These are phyloP conservation scores for Gloeophyllum trabeum DNA, from an alignment of 768 basidiomycete species.

Conservation along the genomic window DNA sequence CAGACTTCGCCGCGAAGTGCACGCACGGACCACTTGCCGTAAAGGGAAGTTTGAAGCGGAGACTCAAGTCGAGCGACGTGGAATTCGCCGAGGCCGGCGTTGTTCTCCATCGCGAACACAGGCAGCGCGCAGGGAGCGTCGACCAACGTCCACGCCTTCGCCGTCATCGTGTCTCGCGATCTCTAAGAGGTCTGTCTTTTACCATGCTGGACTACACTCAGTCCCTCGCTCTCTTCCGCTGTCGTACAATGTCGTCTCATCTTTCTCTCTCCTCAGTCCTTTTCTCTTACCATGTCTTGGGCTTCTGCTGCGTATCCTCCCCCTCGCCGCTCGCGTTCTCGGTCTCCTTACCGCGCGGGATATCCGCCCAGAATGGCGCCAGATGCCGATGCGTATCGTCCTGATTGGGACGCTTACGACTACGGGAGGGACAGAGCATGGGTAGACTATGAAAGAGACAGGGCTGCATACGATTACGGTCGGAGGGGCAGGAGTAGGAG, in stretches of 20 bases:
- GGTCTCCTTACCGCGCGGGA: constrained; percentile 49
- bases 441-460: constrained; percentile 58
- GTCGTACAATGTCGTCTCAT: constrained; percentile 2
- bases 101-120: constrained; percentile 55
- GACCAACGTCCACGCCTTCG: constrained; percentile 14
- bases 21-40: constrained; percentile 5
- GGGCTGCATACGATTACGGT: constrained; percentile 53
- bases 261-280: constrained; percentile 1
- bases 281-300: constrained; percentile 71
- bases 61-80: constrained; percentile 22
- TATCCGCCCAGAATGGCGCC: constrained; percentile 43
- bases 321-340: constrained; percentile 73
- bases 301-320: constrained; percentile 60
- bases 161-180: constrained; percentile 28
- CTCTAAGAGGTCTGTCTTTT: constrained; percentile 86
- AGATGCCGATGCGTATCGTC: constrained; percentile 44
- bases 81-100: constrained; percentile 8
- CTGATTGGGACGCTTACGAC: constrained; percentile 65
- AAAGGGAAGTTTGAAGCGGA: constrained; percentile 20
- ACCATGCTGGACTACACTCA: constrained; percentile 35
- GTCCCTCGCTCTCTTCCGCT: neutral
- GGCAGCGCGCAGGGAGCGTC: constrained; percentile 28
- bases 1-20: neutral
- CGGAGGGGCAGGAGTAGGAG: constrained; percentile 72
- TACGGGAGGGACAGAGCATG: constrained; percentile 45